Evolutionary conservation across 1,139 yeast genomes (phyloP).

Genomic region (Magnusiomyces tetraspermus): DNA sequence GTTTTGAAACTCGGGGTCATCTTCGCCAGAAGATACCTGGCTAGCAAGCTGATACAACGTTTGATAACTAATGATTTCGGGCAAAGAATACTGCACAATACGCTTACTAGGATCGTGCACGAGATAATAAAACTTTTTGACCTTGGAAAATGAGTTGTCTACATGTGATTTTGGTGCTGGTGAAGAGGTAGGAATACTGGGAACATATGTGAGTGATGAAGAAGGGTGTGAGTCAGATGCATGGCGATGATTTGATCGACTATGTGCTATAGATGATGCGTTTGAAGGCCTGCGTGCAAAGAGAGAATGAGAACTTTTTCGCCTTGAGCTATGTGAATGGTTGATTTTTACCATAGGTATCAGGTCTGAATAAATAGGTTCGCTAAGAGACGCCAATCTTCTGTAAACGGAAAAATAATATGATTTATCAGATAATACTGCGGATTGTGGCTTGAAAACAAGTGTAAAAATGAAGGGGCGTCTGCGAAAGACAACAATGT

Average conservation of each 20-base stretch:
- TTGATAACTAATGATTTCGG: conserved; percentile 17
- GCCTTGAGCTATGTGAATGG: not conserved
- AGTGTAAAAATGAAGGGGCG: conserved; percentile 24
- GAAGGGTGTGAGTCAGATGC: not conserved
- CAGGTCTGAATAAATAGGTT: conserved; percentile 24
- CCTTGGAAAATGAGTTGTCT: not conserved
- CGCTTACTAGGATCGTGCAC: conserved; percentile 18
- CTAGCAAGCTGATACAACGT: conserved; percentile 14
- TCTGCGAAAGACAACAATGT: conserved; percentile 23
- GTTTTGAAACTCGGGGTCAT: conserved; percentile 3
- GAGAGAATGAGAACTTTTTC: not conserved
- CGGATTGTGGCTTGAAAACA: conserved; percentile 17
- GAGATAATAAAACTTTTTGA: conserved; percentile 21
- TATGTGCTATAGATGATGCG: no score
- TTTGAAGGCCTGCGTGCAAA: conserved; percentile 16
- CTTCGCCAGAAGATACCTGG: conserved; percentile 8
- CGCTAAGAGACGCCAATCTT: conserved; percentile 25
- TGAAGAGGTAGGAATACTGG: not conserved
- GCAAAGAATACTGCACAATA: conserved; percentile 23
- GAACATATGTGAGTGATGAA: not conserved
- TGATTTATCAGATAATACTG: conserved; percentile 13
- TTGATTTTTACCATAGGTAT: not conserved
- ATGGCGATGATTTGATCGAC: no score
- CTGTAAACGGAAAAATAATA: conserved; percentile 23
- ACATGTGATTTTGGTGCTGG: not conserved